Evolutionary conservation across 1,284 basidiomycete species (phyloP), one percentile per base, ranked within the genome.

Genomic region (Retiboletus flavoniger): DNA sequence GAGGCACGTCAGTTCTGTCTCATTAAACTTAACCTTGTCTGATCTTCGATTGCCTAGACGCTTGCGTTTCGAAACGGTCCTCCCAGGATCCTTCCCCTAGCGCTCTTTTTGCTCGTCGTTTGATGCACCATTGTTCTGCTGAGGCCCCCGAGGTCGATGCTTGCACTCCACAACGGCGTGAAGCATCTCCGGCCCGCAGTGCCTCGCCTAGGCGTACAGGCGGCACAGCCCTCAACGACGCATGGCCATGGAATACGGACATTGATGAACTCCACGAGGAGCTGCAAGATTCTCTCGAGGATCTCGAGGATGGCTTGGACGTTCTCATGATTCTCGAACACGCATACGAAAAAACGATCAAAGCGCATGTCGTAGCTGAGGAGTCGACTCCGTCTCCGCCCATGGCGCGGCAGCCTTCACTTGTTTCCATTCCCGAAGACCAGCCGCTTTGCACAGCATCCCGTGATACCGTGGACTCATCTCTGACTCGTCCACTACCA

Each of bases 71-170:
- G 31, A 72, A 53, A 46, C 61, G 58, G 47, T 51, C 58, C 2
- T 55, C 65, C 24, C 57, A 65, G 69, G 63, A 74, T 67, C 78
- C 79, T 14, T 80, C 80, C 7, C 78, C 87, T 0, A 87, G 87
- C 47, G 92, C 91, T 2, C 77, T 93, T 13, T 94, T 93, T 66
- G 89, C 92, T 1, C 80, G 85, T n/a, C 79, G 89, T 53, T 75
- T 95, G 26, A 95, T 95, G 93, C 91, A 94, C 65, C 89, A 83
- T 64, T 92, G 88, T 63, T 83, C 87, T 1, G 65, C 60, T 3
- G 67, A 70, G 36, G 55, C 70, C 2, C 74, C 76, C 28, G 80
- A 84, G 56, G 72, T 79, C 7, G 64, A 67, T 29, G 21, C 42
- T 16, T 39, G 42, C 26, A 13, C 42, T 19, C 49, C 58, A 7